Evolutionary conservation across 2,329 filamentous ascomycete species (phyloP), one percentile per base, ranked within the genome.

Genomic region (Neonectria sp.): DNA sequence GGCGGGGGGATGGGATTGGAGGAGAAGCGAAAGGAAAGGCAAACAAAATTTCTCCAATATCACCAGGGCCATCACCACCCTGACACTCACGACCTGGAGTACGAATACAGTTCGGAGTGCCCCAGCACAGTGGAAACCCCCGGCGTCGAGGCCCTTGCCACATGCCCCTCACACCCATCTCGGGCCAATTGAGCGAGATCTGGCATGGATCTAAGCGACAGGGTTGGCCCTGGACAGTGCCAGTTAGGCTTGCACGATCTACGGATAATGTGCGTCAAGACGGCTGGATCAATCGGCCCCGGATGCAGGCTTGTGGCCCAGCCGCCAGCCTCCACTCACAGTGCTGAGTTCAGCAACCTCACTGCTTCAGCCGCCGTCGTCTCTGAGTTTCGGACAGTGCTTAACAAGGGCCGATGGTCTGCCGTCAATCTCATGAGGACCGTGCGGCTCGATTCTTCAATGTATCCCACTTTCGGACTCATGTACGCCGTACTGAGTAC

Each of bases 231-330:
- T 70, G 61, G 72, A 71, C 69, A 69, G 68, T 67, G 71, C 61
- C 59, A 68, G 61, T 63, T 64, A 27, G 63, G 69, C 63, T 69
- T 68, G 69, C 62, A 57, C 69, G 71, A 75, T 75, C 73, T 75
- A 29, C 27, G 7, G 4, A 29, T 29, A 40, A 68, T 67, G 67
- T 72, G 68, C 55, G 63, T 71, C 66, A 75, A 66, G 61, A 55
- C 55, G 61, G 55, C 65, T 68, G 55, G 63, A 58, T 63, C 67
- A 67, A 67, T 71, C 63, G 55, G 63, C 62, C 67, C 55, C 55
- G 37, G 55, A 43, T 55, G 59, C 21, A 25, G 29, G 37, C 51
- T 35, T 61, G 29, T 46, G 35, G 45, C 53, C 55, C 25, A 52
- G 49, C 48, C 31, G 45, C 60, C 25, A 37, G 31, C 51, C n/a